Base-by-base conservation (phyloP, 2,329 filamentous ascomycete species). In the Pestalotiopsis fici region DNA sequence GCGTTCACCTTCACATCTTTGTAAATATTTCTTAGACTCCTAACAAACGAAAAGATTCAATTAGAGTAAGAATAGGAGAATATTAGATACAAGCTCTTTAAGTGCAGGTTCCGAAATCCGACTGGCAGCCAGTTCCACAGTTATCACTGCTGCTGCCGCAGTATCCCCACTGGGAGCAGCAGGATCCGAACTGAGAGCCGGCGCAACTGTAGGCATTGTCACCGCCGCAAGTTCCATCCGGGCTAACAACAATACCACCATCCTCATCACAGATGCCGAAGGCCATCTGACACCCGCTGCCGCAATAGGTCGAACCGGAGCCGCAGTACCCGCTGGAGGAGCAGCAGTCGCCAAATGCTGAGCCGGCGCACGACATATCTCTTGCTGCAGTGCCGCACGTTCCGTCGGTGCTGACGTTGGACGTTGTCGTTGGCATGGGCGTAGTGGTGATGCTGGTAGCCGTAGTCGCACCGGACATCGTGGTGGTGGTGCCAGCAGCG, bases 91-190 rank as follows among this genome's bases (percentile, higher is more conserved):
- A 9, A 35, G 31, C 31, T 35, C 31, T 35, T 35, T 35, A 2
- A 2, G 31, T 35, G 67, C 69, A 73, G 2, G 12, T 56, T 4
- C 70, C 69, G 61, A 62, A 71, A 12, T 28, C 61, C 18, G 21
- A 0, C 66, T 73, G 71, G 66, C 71, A 73, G 3, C 68, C 68
- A 18, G 50, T 18, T 0, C 67, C 68, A 68, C 71, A 73, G 70
- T 71, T 73, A 74, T 65, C 77, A 72, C 50, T 72, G 68, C 43
- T 67, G 1, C 74, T 69, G 2, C 79, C 80, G 65, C 79, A 82
- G 37, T 57, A 59, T 0, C 65, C 61, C 67, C 27, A 68, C 54
- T 67, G 65, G 65, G 71, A 73, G 55, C 56, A 71, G 65, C 63
- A 64, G 18, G 15, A 35, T 27, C 64, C 60, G 60, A 47, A 63